Conservation (phyloP, 1,284 basidiomycete species). For the Microbotryum intermedium region DNA sequence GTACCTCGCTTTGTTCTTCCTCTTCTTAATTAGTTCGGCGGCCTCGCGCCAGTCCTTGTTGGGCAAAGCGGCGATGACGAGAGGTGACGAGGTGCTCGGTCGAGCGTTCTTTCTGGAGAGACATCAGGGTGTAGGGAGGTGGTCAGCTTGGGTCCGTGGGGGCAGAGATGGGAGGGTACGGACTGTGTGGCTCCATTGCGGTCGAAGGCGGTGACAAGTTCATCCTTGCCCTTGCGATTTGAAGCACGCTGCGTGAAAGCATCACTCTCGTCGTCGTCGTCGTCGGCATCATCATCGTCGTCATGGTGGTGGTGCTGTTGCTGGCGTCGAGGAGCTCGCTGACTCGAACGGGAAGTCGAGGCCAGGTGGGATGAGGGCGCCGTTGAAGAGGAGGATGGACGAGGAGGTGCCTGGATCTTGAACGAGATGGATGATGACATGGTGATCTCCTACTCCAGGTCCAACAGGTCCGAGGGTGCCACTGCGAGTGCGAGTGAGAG, state of each 20-base stretch:
- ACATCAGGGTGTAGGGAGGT: not conserved
- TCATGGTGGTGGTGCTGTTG: not conserved
- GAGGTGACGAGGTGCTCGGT: slow-evolving; percentile 48
- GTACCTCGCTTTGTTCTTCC: slow-evolving; percentile 55
- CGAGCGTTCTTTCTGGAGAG: slow-evolving; percentile 12
- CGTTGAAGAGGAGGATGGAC: not conserved
- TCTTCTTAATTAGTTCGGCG: slow-evolving; percentile 45
- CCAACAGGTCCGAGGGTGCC: too few species aligned
- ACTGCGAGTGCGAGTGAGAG: too few species aligned
- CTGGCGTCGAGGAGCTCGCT: not conserved
- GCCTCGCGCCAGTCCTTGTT: slow-evolving; percentile 78
- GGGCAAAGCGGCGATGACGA: slow-evolving; percentile 71
- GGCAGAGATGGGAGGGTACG: slow-evolving; percentile 42
- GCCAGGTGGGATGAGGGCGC: not conserved
- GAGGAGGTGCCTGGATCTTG: slow-evolving; percentile 15
- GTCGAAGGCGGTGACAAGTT: slow-evolving; percentile 64
- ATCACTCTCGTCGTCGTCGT: slow-evolving; percentile 49
- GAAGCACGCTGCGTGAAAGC: slow-evolving; percentile 7
- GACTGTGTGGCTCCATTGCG: slow-evolving; percentile 64
- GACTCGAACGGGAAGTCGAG: not conserved
- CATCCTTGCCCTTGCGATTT: slow-evolving; percentile 44
- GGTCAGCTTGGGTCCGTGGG: not conserved
- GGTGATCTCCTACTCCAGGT: too few species aligned
- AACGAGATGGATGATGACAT: slow-evolving; percentile 13
- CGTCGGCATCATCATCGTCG: slow-evolving; percentile 48